These are phyloP conservation scores for Boletus semigastroideus DNA, from an alignment of 1,284 basidiomycete genomes.

Conservation along the genomic window DNA sequence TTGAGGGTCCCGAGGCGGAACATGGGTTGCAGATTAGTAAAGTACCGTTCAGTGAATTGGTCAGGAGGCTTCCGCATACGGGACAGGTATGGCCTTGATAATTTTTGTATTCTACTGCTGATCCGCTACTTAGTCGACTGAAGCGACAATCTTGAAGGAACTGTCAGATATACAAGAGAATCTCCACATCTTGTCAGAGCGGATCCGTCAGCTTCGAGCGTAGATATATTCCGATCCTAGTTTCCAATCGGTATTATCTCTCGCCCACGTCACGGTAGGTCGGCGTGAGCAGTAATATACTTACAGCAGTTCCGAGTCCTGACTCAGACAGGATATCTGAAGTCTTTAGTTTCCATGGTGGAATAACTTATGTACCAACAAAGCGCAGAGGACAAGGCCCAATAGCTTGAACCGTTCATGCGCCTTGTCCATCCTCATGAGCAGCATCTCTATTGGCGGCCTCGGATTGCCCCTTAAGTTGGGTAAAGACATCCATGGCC, in stretches of 20 bases:
- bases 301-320: too few relatives aligned
- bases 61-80: conserved; percentile 77
- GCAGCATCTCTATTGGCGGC: conserved; percentile 1
- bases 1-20: conserved; percentile 57
- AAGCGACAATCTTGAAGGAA: conserved; percentile 67
- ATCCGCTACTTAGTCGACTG: conserved; percentile 58
- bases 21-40: conserved; percentile 67
- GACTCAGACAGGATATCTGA: too few relatives aligned
- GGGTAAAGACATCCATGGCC: conserved; percentile 67
- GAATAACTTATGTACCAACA: conserved; percentile 3
- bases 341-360: background rate
- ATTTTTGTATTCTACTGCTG: conserved; percentile 3
- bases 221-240: conserved; percentile 7
- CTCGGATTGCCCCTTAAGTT: conserved; percentile 39
- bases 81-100: conserved; percentile 51
- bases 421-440: conserved; percentile 6
- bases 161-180: conserved; percentile 58
- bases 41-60: conserved; percentile 72
- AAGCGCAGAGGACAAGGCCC: background rate
- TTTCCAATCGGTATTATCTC: background rate
- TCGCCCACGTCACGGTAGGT: too few relatives aligned
- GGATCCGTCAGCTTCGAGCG: conserved; percentile 39
- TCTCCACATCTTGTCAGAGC: conserved; percentile 54
- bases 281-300: too few relatives aligned
- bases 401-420: conserved; percentile 6